These are phyloP conservation scores for Picea glauca DNA, from an alignment of 75 land plant genomes.

Conservation along the genomic window DNA sequence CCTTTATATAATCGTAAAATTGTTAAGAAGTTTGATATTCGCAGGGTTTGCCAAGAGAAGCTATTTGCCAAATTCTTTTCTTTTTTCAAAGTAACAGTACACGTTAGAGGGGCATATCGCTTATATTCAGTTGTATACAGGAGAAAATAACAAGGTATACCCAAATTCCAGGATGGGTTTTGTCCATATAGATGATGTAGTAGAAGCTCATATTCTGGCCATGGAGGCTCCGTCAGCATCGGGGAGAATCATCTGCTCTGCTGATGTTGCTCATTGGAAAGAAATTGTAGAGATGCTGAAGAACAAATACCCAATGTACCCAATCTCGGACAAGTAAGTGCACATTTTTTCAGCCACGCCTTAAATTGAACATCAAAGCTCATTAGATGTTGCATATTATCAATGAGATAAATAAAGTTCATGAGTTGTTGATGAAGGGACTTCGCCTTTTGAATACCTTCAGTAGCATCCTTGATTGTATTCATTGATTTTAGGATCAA, in stretches of 20 bases:
- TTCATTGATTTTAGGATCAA: too few species aligned
- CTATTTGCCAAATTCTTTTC: not conserved
- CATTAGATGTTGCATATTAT: not conserved
- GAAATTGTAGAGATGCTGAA: slow-evolving; percentile 69
- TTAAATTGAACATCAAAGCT: not conserved
- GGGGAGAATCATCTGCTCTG: slow-evolving; percentile 85
- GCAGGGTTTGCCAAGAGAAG: not conserved
- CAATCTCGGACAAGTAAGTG: slow-evolving; percentile 53
- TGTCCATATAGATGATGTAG: slow-evolving; percentile 87
- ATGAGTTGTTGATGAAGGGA: too few species aligned
- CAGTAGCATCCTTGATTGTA: too few species aligned
- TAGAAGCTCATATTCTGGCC: slow-evolving; percentile 67
- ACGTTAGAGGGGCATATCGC: slow-evolving; percentile 5
- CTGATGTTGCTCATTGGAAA: slow-evolving; percentile 77
- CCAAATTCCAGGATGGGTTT: slow-evolving; percentile 76
- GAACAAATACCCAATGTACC: slow-evolving; percentile 65
- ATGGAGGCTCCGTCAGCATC: slow-evolving; percentile 59
- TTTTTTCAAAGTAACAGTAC: not conserved
- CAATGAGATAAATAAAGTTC: too few species aligned
- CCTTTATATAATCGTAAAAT: not conserved
- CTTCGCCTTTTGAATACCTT: too few species aligned
- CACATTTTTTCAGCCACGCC: not conserved
- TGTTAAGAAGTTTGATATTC: not conserved
- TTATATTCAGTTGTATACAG: not conserved
- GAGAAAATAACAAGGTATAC: slow-evolving; percentile 13